Base-by-base conservation (phyloP, 1,284 basidiomycete species). In the Coniophora puteana region DNA sequence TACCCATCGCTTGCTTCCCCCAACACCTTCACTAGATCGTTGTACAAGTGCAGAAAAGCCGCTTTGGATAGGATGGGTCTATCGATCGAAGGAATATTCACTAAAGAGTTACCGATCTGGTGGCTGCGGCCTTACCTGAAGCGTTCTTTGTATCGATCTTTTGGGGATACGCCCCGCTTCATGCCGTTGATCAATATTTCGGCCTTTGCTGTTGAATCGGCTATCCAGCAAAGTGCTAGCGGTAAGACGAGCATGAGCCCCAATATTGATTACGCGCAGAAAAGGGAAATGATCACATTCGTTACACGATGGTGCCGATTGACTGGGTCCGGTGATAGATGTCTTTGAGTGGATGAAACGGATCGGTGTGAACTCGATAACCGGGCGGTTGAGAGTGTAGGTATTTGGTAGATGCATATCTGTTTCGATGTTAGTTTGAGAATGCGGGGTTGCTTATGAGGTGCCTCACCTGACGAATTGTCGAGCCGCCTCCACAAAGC, bases 181-280 rank as follows among this genome's bases (percentile, higher is more conserved):
- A 80, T 62, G 1, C 89, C 88, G 48, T 86, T 87, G 49, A 86
- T 86, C 38, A 90, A 56, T 14, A 88, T 69, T 53, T 91, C 86
- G 24, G 59, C 52, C 3, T 58, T 46, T 18, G 50, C 54, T 25
- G 53, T 39, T 0, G 69, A 65, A 38, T 78, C 77, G n/a, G 76
- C 72, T 8, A 78, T 65, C 80, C 80, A 91, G 45, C 76, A 85
- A 4, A 90, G 55, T 0, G 85, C 85, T 87, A 52, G 36, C 20
- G 23, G 26, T 28, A 37, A 16, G 16, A 21, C 31, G 12, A 27
- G 26, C n/a, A n/a, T 43, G 14, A 41, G 25, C 25, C 34, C 5
- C 46, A n/a, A n/a, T n/a, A n/a, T 38, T 16, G 41, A 45, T 12
- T 40, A 30, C 16, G 51, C 25, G 5, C 18, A 29, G 21, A 45